Base-by-base conservation (phyloP, 331 rosid species). In the Malus hybrid region DNA sequence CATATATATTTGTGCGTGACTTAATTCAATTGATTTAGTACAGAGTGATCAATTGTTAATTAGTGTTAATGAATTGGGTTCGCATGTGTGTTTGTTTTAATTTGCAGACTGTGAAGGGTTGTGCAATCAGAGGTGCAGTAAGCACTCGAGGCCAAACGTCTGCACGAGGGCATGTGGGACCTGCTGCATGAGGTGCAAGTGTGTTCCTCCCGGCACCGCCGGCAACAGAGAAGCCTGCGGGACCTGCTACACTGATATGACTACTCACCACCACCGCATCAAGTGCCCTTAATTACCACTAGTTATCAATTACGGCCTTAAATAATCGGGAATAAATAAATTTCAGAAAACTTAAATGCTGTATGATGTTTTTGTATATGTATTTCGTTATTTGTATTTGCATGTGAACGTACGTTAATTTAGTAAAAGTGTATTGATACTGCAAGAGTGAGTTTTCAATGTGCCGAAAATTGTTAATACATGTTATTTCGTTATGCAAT, bases 201-300 rank as follows among this genome's bases (percentile, higher is more conserved):
- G 97, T 72, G 97, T 90, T 62, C 97, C 97, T 42, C 93, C 96
- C 9, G 93, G 97, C 31, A 88, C 92, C n/a, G 76, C 70, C 2
- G 97, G 97, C 6, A 84, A 92, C 77, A 79, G 91, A 81, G 84
- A 90, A 36, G 32, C 79, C 65, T 92, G 96, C 78, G 93, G 93
- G 1, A 82, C 39, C 18, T 90, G 97, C 75, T 90, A 92, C 80
- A 86, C 96, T 20, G 85, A 87, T 60, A 92, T 92, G 97, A 50
- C 84, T 8, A 92, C 97, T 69, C 97, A 88, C 77, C 84, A 85
- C 72, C 87, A 89, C 80, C 84, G 74, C 55, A 83, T 79, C 74
- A 92, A 92, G 83, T 90, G 96, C 79, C 96, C 97, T 46, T 92
- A 79, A 74, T 5, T 33, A 39, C 10, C 14, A 12, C 50, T 10